Evolutionary conservation across 2,329 filamentous ascomycete genomes (phyloP).

Genomic region (Fusarium pseudoanthophilum): DNA sequence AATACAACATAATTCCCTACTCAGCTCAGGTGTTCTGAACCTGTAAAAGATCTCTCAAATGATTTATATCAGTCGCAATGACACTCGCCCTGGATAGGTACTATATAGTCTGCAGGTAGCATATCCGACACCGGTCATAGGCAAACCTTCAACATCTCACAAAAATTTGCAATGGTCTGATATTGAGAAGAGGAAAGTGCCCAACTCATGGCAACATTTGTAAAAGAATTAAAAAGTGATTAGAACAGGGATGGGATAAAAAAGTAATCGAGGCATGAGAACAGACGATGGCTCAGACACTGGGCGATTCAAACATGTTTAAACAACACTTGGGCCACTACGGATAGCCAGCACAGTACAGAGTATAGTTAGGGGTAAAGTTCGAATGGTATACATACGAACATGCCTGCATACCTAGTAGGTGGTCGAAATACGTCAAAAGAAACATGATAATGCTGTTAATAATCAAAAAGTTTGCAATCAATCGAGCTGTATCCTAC

Average conservation of each 20-base stretch:
- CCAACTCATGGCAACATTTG: not conserved
- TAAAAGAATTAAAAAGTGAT: not conserved
- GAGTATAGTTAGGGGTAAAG: not conserved
- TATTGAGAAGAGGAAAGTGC: not conserved
- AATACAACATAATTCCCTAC: constrained; percentile 12
- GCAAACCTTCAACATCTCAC: not conserved
- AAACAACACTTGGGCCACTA: constrained; percentile 28
- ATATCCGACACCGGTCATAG: not conserved
- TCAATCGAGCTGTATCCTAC: not conserved
- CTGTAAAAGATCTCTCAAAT: not conserved
- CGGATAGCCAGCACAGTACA: not conserved
- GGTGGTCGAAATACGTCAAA: not conserved
- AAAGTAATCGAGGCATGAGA: constrained; percentile 21
- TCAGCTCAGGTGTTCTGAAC: not conserved
- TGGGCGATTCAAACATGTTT: constrained; percentile 24
- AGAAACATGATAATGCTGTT: not conserved
- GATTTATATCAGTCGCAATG: not conserved
- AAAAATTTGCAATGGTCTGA: not conserved
- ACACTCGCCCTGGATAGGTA: not conserved
- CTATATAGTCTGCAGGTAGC: not conserved
- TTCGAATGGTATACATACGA: not conserved
- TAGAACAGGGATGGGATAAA: not conserved
- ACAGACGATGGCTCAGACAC: constrained; percentile 32
- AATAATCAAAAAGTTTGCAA: not conserved
- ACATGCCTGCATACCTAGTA: not conserved